Conservation (phyloP, 2,329 filamentous ascomycete genomes). For the Colletotrichum lini region DNA sequence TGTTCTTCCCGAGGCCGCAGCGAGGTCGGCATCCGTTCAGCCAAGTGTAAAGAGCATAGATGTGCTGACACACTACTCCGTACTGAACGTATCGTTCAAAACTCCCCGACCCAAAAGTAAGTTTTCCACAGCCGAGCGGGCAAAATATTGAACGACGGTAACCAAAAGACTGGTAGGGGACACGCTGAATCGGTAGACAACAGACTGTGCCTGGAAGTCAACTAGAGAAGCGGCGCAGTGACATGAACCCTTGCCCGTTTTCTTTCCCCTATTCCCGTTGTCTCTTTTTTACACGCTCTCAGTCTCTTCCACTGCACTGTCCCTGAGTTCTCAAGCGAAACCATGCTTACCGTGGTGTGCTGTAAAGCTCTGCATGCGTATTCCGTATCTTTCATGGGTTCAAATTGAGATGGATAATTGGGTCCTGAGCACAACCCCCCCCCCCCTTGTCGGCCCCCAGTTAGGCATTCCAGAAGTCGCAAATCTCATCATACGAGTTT, state of each 20-base stretch:
- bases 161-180: too few species aligned
- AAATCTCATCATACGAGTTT: constrained; percentile 42
- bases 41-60: too few species aligned
- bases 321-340: constrained; percentile 3
- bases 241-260: neutral
- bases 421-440: neutral
- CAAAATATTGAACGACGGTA: constrained; percentile 2
- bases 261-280: neutral
- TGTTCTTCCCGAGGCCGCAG: neutral
- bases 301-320: constrained; percentile 9
- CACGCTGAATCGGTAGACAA: too few species aligned
- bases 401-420: constrained; percentile 12
- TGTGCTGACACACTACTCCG: neutral
- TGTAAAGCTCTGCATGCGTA: neutral
- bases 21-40: neutral
- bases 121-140: constrained; percentile 7
- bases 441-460: neutral
- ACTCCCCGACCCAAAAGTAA: neutral
- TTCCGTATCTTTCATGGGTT: constrained; percentile 8
- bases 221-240: too few species aligned
- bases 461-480: constrained; percentile 20
- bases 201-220: too few species aligned
- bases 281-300: too few species aligned
- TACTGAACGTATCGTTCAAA: neutral
- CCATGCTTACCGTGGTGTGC: neutral